Conservation (phyloP, 2,329 filamentous ascomycete genomes). For the Penicillium vulpinum region DNA sequence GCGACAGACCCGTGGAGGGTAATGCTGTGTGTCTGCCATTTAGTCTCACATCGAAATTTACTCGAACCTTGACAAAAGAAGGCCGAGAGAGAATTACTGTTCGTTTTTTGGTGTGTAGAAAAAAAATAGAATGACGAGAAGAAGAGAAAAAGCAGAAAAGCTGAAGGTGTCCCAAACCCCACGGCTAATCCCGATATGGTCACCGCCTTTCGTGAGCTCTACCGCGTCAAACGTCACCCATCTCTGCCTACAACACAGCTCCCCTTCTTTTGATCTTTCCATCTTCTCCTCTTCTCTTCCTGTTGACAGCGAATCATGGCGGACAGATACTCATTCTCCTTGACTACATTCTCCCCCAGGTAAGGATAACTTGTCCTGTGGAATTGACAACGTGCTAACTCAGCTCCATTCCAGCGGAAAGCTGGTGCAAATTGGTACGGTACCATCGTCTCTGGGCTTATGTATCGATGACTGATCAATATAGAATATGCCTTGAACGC, state of each 20-base stretch:
- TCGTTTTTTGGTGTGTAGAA: conserved; percentile 17
- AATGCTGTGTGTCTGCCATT: conserved; percentile 49
- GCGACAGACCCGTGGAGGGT: conserved; percentile 74
- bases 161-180: conserved; percentile 5
- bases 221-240: conserved; percentile 34
- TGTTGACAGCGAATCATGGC: conserved; percentile 64
- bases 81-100: conserved; percentile 11
- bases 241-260: conserved; percentile 27
- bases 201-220: conserved; percentile 27
- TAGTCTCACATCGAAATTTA: conserved; percentile 8
- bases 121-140: not conserved
- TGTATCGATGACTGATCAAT: conserved; percentile 17
- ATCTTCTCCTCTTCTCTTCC: conserved; percentile 15
- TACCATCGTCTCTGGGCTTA: not conserved
- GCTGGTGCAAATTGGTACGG: conserved; percentile 92
- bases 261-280: conserved; percentile 18
- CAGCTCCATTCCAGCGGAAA: conserved; percentile 69
- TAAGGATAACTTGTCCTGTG: conserved; percentile 29
- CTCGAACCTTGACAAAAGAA: not conserved
- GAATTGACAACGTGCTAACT: conserved; percentile 45
- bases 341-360: conserved; percentile 99
- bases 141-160: conserved; percentile 18
- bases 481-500: conserved; percentile 98
- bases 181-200: conserved; percentile 18
- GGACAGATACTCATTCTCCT: conserved; percentile 97